These are phyloP conservation scores for Phytopythium mirpurense DNA, from an alignment of 352 stramenopile species.

Conservation along the genomic window DNA sequence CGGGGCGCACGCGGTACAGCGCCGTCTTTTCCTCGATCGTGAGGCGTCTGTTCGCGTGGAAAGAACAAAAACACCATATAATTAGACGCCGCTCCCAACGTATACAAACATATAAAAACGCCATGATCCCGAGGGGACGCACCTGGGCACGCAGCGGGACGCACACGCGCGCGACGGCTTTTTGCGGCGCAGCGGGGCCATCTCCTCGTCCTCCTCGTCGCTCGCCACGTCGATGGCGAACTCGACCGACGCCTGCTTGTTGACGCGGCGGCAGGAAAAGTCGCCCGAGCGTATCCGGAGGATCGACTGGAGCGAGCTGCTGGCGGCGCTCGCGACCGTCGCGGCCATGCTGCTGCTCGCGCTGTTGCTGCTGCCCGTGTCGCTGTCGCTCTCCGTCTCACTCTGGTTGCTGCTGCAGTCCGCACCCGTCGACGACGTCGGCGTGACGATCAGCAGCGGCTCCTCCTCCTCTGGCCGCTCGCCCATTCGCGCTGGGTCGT, in stretches of 20 bases:
- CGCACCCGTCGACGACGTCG: constrained; percentile 9
- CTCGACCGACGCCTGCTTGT: constrained; percentile 64
- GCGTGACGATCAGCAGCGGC: constrained; percentile 14
- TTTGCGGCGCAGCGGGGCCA: constrained; percentile 19
- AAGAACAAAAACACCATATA: background rate
- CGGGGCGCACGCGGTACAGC: constrained; percentile 61
- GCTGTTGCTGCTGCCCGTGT: constrained; percentile 38
- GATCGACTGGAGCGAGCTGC: constrained; percentile 52
- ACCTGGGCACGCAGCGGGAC: constrained; percentile 55
- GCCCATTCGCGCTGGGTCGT: background rate
- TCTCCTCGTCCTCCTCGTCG: constrained; percentile 36
- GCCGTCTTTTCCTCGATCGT: constrained; percentile 75
- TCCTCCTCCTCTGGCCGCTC: constrained; percentile 12
- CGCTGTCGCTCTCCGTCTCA: constrained; percentile 78
- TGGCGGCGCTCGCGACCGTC: constrained; percentile 14
- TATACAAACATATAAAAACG: background rate
- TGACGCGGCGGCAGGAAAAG: constrained; percentile 34
- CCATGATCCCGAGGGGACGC: background rate
- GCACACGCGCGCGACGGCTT: constrained; percentile 21
- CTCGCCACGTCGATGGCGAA: constrained; percentile 50
- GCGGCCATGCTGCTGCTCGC: constrained; percentile 11
- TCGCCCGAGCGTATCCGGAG: constrained; percentile 40
- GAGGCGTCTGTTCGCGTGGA: constrained; percentile 37
- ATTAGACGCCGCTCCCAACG: too few relatives aligned
- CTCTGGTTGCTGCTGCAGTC: constrained; percentile 39